These are phyloP conservation scores for Suillus placidus DNA, from an alignment of 768 basidiomycete species.

Conservation along the genomic window DNA sequence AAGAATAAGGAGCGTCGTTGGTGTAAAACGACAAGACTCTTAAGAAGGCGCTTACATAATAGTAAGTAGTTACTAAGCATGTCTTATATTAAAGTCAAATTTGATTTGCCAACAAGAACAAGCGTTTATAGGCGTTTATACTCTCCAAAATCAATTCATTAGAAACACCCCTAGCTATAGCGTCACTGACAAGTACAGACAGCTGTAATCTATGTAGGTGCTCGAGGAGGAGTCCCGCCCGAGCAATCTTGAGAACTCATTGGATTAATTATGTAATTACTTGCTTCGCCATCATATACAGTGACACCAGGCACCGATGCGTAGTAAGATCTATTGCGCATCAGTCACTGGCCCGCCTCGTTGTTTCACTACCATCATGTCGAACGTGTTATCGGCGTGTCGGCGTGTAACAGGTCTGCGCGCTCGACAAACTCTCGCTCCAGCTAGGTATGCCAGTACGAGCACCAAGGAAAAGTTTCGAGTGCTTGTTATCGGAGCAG, in stretches of 20 bases:
- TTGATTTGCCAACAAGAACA: not conserved
- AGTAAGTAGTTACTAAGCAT: not conserved
- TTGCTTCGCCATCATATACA: not conserved
- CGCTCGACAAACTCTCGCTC: slow-evolving; percentile 11
- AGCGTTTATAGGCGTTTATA: too few species aligned
- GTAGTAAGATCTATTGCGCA: too few species aligned
- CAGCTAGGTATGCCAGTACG: slow-evolving; percentile 29
- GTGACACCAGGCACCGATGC: not conserved
- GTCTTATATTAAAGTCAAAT: not conserved
- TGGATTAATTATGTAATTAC: not conserved
- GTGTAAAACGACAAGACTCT: not conserved
- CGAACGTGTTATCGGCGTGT: slow-evolving; percentile 17
- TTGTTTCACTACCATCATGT: slow-evolving; percentile 4
- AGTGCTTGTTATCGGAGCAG: slow-evolving; percentile 86
- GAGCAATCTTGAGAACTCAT: not conserved
- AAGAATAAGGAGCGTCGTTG: slow-evolving; percentile 8
- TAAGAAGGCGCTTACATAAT: not conserved
- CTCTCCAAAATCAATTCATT: not conserved
- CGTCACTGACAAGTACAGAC: too few species aligned
- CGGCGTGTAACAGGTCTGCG: slow-evolving; percentile 12
- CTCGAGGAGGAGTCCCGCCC: not conserved
- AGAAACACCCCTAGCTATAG: not conserved
- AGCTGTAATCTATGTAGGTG: not conserved
- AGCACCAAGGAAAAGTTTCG: slow-evolving; percentile 62
- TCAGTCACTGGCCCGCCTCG: not conserved